phyloP scores from a whole-genome alignment of 495 filamentous ascomycete species.

The Neurospora intermedia region DNA sequence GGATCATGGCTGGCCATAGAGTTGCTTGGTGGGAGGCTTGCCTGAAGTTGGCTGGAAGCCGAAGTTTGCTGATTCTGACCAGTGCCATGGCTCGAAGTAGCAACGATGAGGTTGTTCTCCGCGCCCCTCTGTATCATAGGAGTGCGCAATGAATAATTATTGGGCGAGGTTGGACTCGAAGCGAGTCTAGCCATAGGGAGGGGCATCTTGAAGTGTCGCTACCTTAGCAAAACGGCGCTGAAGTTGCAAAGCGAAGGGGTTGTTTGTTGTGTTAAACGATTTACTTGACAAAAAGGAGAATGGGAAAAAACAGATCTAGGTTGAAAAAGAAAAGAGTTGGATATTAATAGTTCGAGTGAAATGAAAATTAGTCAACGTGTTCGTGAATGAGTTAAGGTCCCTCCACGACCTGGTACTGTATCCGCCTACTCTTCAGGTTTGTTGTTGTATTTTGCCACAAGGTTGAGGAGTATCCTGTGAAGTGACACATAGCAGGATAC shows the following conservation, averaged over 20 bases:
- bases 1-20: neutral
- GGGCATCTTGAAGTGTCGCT: neutral
- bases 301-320: neutral
- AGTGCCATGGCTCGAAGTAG: neutral
- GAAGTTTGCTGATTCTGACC: neutral
- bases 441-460: neutral
- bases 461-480: neutral
- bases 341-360: neutral
- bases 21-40: neutral
- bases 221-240: neutral
- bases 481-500: no score
- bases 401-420: neutral
- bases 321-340: neutral
- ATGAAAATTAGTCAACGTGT: neutral
- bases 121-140: neutral
- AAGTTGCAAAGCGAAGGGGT: neutral
- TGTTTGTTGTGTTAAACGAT: neutral
- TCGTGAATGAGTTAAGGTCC: neutral
- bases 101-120: neutral
- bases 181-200: neutral
- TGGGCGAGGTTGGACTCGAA: neutral
- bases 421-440: neutral
- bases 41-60: neutral
- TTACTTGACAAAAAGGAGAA: neutral
- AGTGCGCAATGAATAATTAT: neutral